Conservation (phyloP, 106 monocot species). For the Cymbidium sinense region DNA sequence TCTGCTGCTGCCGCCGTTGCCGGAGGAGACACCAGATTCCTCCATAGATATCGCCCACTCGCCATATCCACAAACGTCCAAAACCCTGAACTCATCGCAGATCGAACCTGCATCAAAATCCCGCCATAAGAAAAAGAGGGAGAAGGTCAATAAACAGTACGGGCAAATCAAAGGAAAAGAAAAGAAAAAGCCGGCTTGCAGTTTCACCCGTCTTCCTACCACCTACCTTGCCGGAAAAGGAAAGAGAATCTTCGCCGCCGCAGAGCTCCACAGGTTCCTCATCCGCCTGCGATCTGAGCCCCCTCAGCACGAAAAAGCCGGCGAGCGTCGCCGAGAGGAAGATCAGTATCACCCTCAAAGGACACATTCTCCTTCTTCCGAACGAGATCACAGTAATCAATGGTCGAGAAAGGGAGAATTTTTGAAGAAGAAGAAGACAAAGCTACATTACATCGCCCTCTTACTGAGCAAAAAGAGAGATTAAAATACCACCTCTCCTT, state of each 20-base stretch:
- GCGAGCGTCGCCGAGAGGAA: conserved; percentile 86
- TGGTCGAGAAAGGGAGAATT: background rate
- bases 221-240: conserved; percentile 27
- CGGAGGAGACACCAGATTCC: conserved; percentile 32
- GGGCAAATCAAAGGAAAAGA: background rate
- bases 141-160: background rate
- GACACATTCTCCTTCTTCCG: conserved; percentile 43
- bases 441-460: background rate
- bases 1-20: too few relatives aligned
- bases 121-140: background rate
- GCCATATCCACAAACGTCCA: conserved; percentile 92
- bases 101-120: conserved; percentile 26
- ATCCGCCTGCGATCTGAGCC: conserved; percentile 30
- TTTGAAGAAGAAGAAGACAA: background rate
- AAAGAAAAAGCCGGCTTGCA: background rate
- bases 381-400: too few relatives aligned
- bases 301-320: conserved; percentile 63
- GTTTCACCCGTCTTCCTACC: background rate
- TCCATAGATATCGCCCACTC: conserved; percentile 84
- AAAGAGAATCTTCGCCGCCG: conserved; percentile 17
- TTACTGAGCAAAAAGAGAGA: background rate
- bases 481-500: background rate
- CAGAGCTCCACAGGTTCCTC: conserved; percentile 7
- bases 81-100: conserved; percentile 39
- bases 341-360: conserved; percentile 74